Conservation (phyloP, 2,329 filamentous ascomycete species). For the Verticillium klebahnii region DNA sequence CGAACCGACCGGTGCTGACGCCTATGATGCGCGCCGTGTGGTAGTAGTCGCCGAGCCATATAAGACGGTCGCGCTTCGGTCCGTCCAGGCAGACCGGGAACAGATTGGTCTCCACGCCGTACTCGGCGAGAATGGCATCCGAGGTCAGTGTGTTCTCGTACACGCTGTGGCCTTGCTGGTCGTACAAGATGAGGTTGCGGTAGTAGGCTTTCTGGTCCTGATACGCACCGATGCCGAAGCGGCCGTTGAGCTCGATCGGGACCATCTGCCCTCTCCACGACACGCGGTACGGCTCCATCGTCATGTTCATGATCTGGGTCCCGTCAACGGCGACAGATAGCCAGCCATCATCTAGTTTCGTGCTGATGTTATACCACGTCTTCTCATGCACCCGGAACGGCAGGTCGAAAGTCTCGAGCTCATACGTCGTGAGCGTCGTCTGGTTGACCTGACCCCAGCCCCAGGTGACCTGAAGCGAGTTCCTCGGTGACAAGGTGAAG, state of each 20-base stretch:
- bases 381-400: conserved; percentile 23
- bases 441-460: conserved; percentile 30
- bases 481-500: conserved; percentile 25
- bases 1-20: conserved; percentile 27
- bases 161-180: conserved; percentile 20
- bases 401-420: conserved; percentile 20
- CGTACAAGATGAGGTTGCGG: conserved; percentile 24
- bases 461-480: conserved; percentile 26
- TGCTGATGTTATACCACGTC: conserved; percentile 31
- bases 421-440: conserved; percentile 21
- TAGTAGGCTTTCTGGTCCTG: conserved; percentile 32
- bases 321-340: conserved; percentile 23
- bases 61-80: conserved; percentile 52
- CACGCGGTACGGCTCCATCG: conserved; percentile 2
- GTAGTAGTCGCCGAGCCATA: conserved; percentile 56
- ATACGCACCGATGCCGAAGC: conserved; percentile 35
- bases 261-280: not conserved
- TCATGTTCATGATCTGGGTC: conserved; percentile 13
- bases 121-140: conserved; percentile 28
- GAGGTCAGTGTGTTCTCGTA: conserved; percentile 25
- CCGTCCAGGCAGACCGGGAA: conserved; percentile 37
- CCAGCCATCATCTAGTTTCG: conserved; percentile 20
- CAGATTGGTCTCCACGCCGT: conserved; percentile 26
- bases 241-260: conserved; percentile 18
- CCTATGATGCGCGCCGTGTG: conserved; percentile 32